These are phyloP conservation scores for Begonia loranthoides DNA, from an alignment of 306 rosid genomes.

Conservation along the genomic window DNA sequence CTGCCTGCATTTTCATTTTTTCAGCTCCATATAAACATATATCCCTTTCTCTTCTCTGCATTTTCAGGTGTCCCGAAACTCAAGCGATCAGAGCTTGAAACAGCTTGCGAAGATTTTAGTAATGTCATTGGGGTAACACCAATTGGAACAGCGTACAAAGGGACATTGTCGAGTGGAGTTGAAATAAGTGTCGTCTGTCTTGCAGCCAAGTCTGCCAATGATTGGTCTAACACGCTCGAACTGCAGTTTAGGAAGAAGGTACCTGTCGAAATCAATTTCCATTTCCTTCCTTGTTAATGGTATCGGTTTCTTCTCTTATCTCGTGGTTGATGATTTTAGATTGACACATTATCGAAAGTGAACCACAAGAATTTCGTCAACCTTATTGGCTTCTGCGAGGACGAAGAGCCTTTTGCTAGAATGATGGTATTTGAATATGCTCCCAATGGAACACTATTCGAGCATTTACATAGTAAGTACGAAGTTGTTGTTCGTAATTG, in stretches of 20 bases:
- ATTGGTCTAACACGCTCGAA: slow-evolving; percentile 62
- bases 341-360: slow-evolving; percentile 57
- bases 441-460: slow-evolving; percentile 85
- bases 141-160: slow-evolving; percentile 76
- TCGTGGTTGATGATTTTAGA: slow-evolving; percentile 34
- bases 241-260: slow-evolving; percentile 82
- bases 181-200: slow-evolving; percentile 84
- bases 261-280: slow-evolving; percentile 6
- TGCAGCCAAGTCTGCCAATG: slow-evolving; percentile 29
- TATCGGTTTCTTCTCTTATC: slow-evolving; percentile 13
- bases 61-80: slow-evolving; percentile 82
- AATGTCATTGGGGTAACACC: slow-evolving; percentile 70
- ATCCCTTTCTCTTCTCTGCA: too few species aligned
- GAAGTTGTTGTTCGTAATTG: slow-evolving; percentile 5
- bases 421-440: slow-evolving; percentile 95
- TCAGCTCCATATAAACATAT: too few species aligned
- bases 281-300: slow-evolving; percentile 4
- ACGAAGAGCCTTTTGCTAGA: slow-evolving; percentile 84
- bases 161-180: slow-evolving; percentile 89
- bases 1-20: too few species aligned
- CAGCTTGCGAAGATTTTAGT: slow-evolving; percentile 97
- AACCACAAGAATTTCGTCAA: slow-evolving; percentile 94
- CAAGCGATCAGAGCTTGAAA: slow-evolving; percentile 76
- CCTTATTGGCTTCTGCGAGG: slow-evolving; percentile 77
- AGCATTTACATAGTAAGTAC: slow-evolving; percentile 87